Conservation (phyloP, 805 yeast genomes). For the Teunomyces pallodes region DNA sequence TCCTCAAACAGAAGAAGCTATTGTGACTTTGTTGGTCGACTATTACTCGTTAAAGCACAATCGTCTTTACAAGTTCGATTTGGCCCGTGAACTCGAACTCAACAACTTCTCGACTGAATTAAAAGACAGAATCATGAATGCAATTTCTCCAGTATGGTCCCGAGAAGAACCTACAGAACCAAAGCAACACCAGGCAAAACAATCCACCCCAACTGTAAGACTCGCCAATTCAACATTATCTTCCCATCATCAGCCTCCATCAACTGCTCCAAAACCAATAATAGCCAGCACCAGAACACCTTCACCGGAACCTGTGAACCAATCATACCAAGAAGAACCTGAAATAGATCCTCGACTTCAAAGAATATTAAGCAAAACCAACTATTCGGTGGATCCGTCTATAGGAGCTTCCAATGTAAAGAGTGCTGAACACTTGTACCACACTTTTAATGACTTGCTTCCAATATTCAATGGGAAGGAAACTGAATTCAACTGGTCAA, state of each 20-base stretch:
- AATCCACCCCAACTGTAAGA: neutral
- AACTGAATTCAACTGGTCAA: conserved; percentile 83
- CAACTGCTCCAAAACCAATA: neutral
- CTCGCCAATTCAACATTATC: neutral
- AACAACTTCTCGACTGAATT: conserved; percentile 22
- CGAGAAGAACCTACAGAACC: neutral
- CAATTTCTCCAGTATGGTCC: conserved; percentile 1
- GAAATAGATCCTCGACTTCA: conserved; percentile 7
- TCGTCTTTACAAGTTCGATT: conserved; percentile 44
- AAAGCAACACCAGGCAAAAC: neutral
- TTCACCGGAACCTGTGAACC: neutral
- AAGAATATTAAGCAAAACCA: conserved; percentile 18
- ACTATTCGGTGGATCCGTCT: conserved; percentile 40
- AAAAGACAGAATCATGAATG: conserved; percentile 8
- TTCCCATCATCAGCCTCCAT: neutral
- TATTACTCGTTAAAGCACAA: conserved; percentile 30
- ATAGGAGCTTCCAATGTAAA: conserved; percentile 27
- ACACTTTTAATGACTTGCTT: conserved; percentile 13
- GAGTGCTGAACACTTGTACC: conserved; percentile 19
- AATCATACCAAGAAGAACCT: neutral
- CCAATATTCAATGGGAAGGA: conserved; percentile 66
- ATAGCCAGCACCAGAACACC: neutral
- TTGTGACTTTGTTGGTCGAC: conserved; percentile 19
- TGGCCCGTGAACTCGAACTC: conserved; percentile 38
- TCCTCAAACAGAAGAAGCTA: conserved; percentile 2